These are phyloP conservation scores for Pleodorina starrii DNA, from an alignment of 139 green algal species.

Conservation along the genomic window DNA sequence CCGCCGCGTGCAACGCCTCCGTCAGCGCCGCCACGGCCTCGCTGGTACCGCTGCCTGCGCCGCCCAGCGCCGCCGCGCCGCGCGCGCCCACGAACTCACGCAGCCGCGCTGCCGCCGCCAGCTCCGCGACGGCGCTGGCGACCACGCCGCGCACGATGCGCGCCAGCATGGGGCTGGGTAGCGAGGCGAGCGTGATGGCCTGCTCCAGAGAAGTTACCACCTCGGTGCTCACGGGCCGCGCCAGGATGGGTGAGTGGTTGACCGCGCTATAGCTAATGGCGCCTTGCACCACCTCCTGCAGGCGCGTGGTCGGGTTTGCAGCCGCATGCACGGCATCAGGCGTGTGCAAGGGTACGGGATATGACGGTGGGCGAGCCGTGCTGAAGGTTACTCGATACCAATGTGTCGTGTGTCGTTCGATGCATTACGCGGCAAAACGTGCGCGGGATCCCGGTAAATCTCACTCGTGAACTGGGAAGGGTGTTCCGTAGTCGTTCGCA, in stretches of 20 bases:
- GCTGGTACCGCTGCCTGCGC: constrained; percentile 13
- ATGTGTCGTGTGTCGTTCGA: too few species aligned
- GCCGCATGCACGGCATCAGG: too few species aligned
- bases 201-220: constrained; percentile 63
- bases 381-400: too few species aligned
- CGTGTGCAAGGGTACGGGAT: too few species aligned
- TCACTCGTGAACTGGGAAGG: too few species aligned
- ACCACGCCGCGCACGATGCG: constrained; percentile 32
- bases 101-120: constrained; percentile 68
- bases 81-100: constrained; percentile 64
- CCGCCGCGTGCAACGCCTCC: constrained; percentile 67
- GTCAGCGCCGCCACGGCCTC: constrained; percentile 61
- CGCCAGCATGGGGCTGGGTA: constrained; percentile 48
- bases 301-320: too few species aligned
- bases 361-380: too few species aligned
- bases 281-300: constrained; percentile 54
- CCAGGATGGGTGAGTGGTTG: constrained; percentile 33
- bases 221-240: constrained; percentile 53
- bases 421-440: too few species aligned
- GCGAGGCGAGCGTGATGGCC: constrained; percentile 58
- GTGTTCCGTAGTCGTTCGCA: too few species aligned
- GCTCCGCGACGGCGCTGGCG: constrained; percentile 58
- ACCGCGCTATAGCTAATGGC: constrained; percentile 25
- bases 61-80: constrained; percentile 16
- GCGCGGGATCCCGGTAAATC: too few species aligned